Base-by-base conservation (phyloP, 352 stramenopile species). In the Phytopythium kandeliae region DNA sequence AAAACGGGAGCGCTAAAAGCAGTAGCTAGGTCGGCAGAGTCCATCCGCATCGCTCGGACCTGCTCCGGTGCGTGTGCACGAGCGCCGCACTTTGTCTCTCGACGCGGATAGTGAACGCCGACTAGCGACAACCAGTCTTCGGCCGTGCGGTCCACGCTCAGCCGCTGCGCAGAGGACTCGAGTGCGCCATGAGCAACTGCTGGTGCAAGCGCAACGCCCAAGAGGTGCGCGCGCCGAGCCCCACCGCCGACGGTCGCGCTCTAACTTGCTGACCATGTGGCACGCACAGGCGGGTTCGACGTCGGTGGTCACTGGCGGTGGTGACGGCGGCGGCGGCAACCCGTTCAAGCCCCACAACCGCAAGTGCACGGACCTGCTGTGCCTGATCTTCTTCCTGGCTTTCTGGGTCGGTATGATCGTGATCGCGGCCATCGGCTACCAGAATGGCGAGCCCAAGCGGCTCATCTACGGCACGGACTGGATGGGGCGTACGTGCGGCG, bases 311-410 rank as follows among this genome's bases (percentile, higher is more conserved):
- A 30, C 44, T 5, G 44, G 44, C 21, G 44, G 44, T 8, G 44
- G 40, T 8, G 44, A 52, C 9, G 46, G 24, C 12, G 46, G 38
- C 31, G 71, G 60, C 22, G 57, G 59, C 6, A 87, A 86, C 51
- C 77, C 78, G 38, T 88, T 91, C 66, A 85, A 85, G 51, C 64
- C 67, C 5, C 61, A 71, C 54, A 85, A 89, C 48, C 78, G 82
- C 34, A 86, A 81, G 46, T 92, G 82, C 67, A 89, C 75, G 3
- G 82, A 92, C 49, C 16, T 88, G 13, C 49, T 92, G 15, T 91
- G 64, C 31, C 48, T 80, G 41, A n/a, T 88, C 33, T 66, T 86
- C 56, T 85, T 85, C 53, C 37, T 75, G 22, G 47, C 65, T 19
- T 81, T 80, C 57, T 81, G 69, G 71, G 52, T 75, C 37, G 65